Evolutionary conservation across 768 basidiomycete genomes (phyloP).

Genomic region (Ramaria rubella): DNA sequence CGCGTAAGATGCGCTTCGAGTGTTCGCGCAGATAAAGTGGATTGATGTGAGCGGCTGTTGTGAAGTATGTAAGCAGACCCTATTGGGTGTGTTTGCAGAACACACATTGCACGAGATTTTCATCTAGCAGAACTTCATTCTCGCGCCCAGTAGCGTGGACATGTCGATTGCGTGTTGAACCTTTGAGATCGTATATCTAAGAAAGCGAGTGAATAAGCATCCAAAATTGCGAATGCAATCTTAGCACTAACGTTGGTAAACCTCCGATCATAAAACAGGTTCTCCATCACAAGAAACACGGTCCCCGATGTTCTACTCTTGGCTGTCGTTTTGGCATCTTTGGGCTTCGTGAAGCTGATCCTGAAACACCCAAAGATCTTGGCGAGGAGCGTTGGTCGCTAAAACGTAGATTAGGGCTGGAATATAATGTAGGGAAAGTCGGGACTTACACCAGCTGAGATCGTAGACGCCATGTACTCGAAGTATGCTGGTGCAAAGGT

Average conservation of each 20-base stretch:
- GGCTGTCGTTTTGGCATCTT: constrained; percentile 49
- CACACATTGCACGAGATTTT: constrained; percentile 89
- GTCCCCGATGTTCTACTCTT: constrained; percentile 81
- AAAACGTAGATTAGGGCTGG: neutral
- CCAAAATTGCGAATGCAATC: neutral
- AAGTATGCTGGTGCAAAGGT: constrained; percentile 97
- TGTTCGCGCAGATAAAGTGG: constrained; percentile 97
- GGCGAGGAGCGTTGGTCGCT: constrained; percentile 92
- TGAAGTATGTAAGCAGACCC: constrained; percentile 5
- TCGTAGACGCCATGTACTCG: constrained; percentile 94
- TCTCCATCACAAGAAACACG: constrained; percentile 98
- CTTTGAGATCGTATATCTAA: constrained; percentile 95
- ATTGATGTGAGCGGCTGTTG: constrained; percentile 68
- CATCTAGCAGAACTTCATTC: constrained; percentile 93
- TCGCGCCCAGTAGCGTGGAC: constrained; percentile 84
- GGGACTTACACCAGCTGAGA: constrained; percentile 66
- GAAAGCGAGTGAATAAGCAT: neutral
- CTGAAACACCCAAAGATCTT: constrained; percentile 98
- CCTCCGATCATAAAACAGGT: constrained; percentile 86
- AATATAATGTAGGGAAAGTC: constrained; percentile 7
- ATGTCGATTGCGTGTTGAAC: constrained; percentile 89
- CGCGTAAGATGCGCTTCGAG: constrained; percentile 84
- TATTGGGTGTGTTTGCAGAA: constrained; percentile 14
- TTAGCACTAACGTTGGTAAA: constrained; percentile 75
- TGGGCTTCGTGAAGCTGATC: constrained; percentile 79